phyloP scores from a whole-genome alignment of 1,284 basidiomycete species.

The Blastosporella zonata region DNA sequence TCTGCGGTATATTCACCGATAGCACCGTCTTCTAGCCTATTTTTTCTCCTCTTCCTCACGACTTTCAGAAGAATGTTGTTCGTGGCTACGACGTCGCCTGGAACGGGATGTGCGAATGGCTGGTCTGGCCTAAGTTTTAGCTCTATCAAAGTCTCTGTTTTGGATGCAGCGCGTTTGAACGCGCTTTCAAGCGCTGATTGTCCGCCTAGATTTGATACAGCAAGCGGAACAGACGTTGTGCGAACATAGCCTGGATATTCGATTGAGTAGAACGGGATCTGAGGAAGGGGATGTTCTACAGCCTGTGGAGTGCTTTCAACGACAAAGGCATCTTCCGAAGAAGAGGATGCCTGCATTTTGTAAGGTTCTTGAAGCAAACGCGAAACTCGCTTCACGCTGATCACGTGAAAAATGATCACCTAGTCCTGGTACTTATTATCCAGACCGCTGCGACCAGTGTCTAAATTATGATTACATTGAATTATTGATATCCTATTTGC shows the following conservation, averaged over 20 bases:
- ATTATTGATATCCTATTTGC: conserved; percentile 13
- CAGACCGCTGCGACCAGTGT: too few species aligned
- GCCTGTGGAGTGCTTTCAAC: conserved; percentile 19
- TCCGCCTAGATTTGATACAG: conserved; percentile 67
- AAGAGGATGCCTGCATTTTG: conserved; percentile 17
- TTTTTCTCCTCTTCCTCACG: conserved; percentile 60
- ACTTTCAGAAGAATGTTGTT: conserved; percentile 83
- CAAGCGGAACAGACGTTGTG: conserved; percentile 57
- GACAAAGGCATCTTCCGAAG: neutral
- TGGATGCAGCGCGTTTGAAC: conserved; percentile 63
- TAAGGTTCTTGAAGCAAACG: neutral
- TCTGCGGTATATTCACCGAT: conserved; percentile 79
- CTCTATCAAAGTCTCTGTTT: conserved; percentile 65
- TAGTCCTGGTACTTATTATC: too few species aligned
- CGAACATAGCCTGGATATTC: conserved; percentile 89
- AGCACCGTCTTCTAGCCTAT: conserved; percentile 29
- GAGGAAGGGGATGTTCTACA: conserved; percentile 47
- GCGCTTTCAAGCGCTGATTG: conserved; percentile 67
- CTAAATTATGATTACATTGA: conserved; percentile 1
- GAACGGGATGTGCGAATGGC: conserved; percentile 77
- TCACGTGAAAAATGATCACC: conserved; percentile 15
- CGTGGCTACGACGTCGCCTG: conserved; percentile 72
- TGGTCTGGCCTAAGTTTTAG: conserved; percentile 70
- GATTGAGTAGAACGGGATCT: conserved; percentile 69
- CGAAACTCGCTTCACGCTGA: neutral